Evolutionary conservation across 2,329 filamentous ascomycete genomes (phyloP).

Genomic region (Lachnellula occidentalis): DNA sequence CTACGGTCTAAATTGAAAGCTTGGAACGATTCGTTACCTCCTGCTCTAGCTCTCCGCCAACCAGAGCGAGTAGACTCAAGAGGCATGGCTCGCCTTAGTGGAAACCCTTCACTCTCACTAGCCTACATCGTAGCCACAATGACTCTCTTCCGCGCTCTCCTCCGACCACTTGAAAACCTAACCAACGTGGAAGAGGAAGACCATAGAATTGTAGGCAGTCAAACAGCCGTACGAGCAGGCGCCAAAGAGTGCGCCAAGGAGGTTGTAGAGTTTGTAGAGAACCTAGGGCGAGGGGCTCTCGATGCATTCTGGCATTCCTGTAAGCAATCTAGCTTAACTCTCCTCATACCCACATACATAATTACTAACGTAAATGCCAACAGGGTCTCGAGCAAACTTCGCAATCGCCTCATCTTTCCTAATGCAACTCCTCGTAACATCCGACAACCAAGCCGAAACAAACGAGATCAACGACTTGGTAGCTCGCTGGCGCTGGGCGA

Average conservation of each 20-base stretch:
- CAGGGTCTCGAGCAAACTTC: conserved; percentile 31
- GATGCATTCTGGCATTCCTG: conserved; percentile 31
- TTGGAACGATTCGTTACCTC: conserved; percentile 31
- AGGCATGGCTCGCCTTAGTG: conserved; percentile 24
- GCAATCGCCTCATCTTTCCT: conserved; percentile 31
- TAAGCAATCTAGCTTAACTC: conserved; percentile 8
- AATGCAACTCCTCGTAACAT: conserved; percentile 29
- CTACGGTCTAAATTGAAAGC: conserved; percentile 26
- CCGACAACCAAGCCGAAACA: conserved; percentile 23
- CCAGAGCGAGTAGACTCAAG: conserved; percentile 20
- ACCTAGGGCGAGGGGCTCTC: conserved; percentile 23
- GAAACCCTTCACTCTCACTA: conserved; percentile 30
- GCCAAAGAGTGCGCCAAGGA: conserved; percentile 30
- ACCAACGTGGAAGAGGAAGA: conserved; percentile 24
- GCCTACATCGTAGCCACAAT: conserved; percentile 33
- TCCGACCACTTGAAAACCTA: conserved; percentile 29
- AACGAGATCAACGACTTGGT: conserved; percentile 27
- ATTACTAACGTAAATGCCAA: conserved; percentile 1
- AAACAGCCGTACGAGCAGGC: conserved; percentile 24
- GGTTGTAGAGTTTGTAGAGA: conserved; percentile 30
- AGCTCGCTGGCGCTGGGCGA: conserved; percentile 28
- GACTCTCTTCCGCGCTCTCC: conserved; percentile 32
- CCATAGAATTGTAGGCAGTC: conserved; percentile 17
- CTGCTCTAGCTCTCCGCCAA: conserved; percentile 19
- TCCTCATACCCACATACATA: background rate